phyloP scores from a whole-genome alignment of 2,329 filamentous ascomycete genomes.

The Colletotrichum sp. region DNA sequence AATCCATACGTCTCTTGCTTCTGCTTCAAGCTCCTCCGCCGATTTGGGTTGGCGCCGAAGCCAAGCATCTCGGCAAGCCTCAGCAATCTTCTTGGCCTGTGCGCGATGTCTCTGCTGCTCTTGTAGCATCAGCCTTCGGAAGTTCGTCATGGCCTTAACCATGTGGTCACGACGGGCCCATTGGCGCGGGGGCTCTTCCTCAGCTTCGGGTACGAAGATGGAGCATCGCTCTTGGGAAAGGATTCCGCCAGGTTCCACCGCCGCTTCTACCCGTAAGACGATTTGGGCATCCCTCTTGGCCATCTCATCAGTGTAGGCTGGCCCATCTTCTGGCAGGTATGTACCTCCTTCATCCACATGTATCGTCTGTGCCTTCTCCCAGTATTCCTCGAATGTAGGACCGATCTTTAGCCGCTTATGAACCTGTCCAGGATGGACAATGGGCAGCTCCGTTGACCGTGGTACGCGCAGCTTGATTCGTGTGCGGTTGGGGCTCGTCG shows the following conservation, averaged over 20 bases:
- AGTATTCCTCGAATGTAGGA: conserved; percentile 62
- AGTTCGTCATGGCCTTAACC: conserved; percentile 77
- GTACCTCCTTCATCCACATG: conserved; percentile 65
- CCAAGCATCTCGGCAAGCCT: conserved; percentile 80
- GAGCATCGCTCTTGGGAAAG: conserved; percentile 75
- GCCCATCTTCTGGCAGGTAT: conserved; percentile 59
- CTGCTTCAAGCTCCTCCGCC: conserved; percentile 80
- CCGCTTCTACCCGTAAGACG: conserved; percentile 74
- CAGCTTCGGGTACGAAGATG: conserved; percentile 73
- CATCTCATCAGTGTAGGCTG: conserved; percentile 63
- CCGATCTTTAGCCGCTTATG: conserved; percentile 58
- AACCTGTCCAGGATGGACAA: conserved; percentile 65
- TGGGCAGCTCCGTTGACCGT: conserved; percentile 54
- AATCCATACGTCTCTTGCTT: conserved; percentile 72
- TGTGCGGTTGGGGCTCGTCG: conserved; percentile 32
- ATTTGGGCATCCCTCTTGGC: conserved; percentile 71
- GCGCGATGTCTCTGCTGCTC: conserved; percentile 80
- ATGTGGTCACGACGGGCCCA: conserved; percentile 91
- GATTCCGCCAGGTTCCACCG: conserved; percentile 75
- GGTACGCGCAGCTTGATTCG: conserved; percentile 55
- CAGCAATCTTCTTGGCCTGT: conserved; percentile 80
- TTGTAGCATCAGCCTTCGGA: conserved; percentile 78
- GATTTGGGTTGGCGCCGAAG: conserved; percentile 75
- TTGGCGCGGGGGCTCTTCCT: conserved; percentile 75
- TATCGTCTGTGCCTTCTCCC: conserved; percentile 53